phyloP scores from a whole-genome alignment of 225 moss, liverwort and hornwort genomes.

The Sphagnum tenellum region DNA sequence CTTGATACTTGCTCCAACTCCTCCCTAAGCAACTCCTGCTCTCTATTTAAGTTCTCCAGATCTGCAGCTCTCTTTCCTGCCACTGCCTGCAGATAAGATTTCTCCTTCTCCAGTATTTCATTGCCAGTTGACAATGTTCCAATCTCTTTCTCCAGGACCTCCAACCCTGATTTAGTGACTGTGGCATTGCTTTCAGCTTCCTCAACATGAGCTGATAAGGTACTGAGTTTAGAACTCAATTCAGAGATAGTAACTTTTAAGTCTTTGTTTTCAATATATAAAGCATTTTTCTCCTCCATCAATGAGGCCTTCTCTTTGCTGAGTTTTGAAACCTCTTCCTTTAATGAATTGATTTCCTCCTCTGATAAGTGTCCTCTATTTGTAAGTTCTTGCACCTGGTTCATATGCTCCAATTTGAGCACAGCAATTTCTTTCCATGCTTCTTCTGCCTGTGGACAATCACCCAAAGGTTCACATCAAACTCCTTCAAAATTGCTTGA shows the following conservation, averaged over 20 bases:
- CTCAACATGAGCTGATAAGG: neutral
- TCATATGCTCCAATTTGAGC: too few relatives aligned
- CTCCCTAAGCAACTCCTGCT: neutral
- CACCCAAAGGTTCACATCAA: too few relatives aligned
- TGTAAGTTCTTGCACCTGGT: too few relatives aligned
- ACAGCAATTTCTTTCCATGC: too few relatives aligned
- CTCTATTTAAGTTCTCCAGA: neutral
- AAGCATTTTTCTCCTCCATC: too few relatives aligned
- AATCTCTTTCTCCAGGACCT: conserved; percentile 15
- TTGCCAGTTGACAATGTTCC: conserved; percentile 5
- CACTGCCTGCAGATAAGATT: neutral
- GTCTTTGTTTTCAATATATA: too few relatives aligned
- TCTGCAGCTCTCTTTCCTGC: neutral
- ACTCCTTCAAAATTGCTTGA: too few relatives aligned
- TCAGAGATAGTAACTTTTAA: conserved; percentile 12
- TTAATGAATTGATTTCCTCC: too few relatives aligned
- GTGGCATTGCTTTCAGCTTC: conserved; percentile 1
- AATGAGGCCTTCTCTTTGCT: conserved; percentile 11
- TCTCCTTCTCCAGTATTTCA: neutral
- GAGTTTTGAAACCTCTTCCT: neutral
- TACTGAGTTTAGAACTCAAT: neutral
- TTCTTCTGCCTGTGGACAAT: too few relatives aligned
- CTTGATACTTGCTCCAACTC: conserved; percentile 4
- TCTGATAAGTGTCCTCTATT: too few relatives aligned
- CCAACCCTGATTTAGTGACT: conserved; percentile 16